Conservation (phyloP, 2,329 filamentous ascomycete species). For the Fusarium sp. region DNA sequence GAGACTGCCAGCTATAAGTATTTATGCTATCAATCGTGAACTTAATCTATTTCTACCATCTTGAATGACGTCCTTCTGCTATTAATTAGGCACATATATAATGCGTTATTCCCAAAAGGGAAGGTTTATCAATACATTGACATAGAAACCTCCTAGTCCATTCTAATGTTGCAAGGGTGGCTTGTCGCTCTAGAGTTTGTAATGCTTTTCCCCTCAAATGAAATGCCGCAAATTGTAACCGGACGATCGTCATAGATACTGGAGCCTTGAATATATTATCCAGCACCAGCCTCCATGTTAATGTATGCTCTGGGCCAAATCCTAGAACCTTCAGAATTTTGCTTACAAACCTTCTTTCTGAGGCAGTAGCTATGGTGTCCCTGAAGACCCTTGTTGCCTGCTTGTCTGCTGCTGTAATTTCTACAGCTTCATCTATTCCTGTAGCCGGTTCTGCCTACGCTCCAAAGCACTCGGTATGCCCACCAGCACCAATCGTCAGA, state of each 20-base stretch:
- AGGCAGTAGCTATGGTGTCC: background rate
- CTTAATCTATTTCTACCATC: too few relatives aligned
- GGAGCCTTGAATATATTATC: background rate
- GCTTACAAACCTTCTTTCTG: background rate
- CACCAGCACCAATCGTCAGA: background rate
- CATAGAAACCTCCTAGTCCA: background rate
- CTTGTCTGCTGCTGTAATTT: background rate
- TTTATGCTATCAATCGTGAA: too few relatives aligned
- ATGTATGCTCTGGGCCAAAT: background rate
- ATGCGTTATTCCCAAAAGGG: background rate
- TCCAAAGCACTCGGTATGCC: slow-evolving; percentile 4
- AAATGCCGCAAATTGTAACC: background rate
- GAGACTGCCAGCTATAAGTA: too few relatives aligned
- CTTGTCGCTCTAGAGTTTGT: too few relatives aligned
- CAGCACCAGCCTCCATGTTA: background rate
- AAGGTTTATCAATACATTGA: background rate
- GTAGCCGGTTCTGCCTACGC: background rate
- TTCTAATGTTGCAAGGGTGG: background rate
- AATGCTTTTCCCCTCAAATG: background rate
- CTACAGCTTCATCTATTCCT: background rate
- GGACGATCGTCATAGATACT: background rate
- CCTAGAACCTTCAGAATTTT: background rate
- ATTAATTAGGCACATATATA: background rate
- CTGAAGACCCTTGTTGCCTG: background rate
- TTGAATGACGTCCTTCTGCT: too few relatives aligned